Percentiles rank a stretch among this genome's conserved stretches.
Conservation (phyloP, 2,329 filamentous ascomycete species). For the Alternaria triticina region DNA sequence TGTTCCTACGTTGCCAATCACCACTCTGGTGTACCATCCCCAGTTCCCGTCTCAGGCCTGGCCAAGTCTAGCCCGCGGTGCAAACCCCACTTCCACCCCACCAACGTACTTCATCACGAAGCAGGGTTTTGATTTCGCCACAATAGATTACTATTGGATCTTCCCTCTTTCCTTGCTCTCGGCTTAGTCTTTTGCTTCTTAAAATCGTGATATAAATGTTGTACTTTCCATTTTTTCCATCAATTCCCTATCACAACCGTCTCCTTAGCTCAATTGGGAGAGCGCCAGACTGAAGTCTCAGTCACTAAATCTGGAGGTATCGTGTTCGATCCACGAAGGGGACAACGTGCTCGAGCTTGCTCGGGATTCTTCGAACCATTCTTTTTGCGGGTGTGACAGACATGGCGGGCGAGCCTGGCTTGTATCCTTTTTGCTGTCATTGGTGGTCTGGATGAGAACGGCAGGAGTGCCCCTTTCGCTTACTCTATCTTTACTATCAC, state of each 20-base stretch:
- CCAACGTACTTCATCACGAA: neutral
- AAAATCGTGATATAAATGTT: too few relatives aligned
- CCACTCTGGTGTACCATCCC: neutral
- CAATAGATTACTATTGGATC: neutral
- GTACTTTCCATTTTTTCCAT: neutral
- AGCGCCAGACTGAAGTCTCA: slow-evolving; percentile 27
- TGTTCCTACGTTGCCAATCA: neutral
- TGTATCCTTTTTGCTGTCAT: neutral
- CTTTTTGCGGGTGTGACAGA: neutral
- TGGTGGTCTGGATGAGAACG: neutral
- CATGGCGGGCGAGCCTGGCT: accelerated
- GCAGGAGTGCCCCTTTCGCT: neutral
- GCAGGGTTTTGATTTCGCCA: neutral
- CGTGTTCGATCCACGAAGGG: slow-evolving; percentile 26
- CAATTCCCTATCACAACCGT: slow-evolving; percentile 14
- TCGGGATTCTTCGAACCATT: slow-evolving; percentile 18
- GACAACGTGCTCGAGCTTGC: slow-evolving; percentile 23
- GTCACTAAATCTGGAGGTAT: slow-evolving; percentile 27
- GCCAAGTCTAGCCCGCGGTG: neutral
- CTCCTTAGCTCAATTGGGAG: slow-evolving; percentile 29
- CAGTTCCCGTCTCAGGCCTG: neutral
- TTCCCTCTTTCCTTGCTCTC: neutral
- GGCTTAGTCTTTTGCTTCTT: too few relatives aligned
- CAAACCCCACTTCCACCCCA: slow-evolving; percentile 9
- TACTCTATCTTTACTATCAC: neutral